Percentiles rank a stretch among this genome's conserved stretches.
Conservation (phyloP, 106 monocot species). For the Allium cepa region DNA sequence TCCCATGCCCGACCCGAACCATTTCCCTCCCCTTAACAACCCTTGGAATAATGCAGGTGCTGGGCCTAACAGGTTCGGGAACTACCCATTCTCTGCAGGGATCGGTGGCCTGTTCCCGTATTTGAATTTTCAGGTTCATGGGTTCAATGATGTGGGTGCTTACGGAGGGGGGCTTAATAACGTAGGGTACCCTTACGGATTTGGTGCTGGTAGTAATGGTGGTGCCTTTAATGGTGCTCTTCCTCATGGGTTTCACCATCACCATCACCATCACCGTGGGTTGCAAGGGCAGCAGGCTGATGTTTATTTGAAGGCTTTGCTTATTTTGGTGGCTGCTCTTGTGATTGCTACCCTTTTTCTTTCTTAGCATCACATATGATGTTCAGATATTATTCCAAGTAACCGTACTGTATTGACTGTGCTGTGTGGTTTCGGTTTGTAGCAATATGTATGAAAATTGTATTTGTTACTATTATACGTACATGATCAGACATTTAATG, state of each 20-base stretch:
- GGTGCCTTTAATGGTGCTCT: conserved; percentile 31
- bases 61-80: conserved; percentile 24
- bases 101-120: conserved; percentile 34
- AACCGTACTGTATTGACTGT: too few species aligned
- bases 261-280: not conserved
- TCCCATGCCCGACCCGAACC: conserved; percentile 27
- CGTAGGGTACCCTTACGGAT: conserved; percentile 29
- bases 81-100: conserved; percentile 27
- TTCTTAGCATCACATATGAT: conserved; percentile 10
- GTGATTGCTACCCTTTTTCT: conserved; percentile 33
- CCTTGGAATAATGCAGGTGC: conserved; percentile 29
- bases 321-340: conserved; percentile 30
- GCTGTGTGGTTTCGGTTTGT: too few species aligned
- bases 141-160: conserved; percentile 24
- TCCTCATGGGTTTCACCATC: conserved; percentile 17
- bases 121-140: conserved; percentile 40
- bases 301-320: conserved; percentile 23
- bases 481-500: too few species aligned
- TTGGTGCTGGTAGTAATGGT: conserved; percentile 24
- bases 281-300: conserved; percentile 22
- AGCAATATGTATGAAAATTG: too few species aligned
- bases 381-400: too few species aligned
- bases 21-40: conserved; percentile 21
- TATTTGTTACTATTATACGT: too few species aligned
- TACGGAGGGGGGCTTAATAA: conserved; percentile 15